Base-by-base conservation (phyloP, 352 stramenopile genomes). In the Elongisporangium prolatum region DNA sequence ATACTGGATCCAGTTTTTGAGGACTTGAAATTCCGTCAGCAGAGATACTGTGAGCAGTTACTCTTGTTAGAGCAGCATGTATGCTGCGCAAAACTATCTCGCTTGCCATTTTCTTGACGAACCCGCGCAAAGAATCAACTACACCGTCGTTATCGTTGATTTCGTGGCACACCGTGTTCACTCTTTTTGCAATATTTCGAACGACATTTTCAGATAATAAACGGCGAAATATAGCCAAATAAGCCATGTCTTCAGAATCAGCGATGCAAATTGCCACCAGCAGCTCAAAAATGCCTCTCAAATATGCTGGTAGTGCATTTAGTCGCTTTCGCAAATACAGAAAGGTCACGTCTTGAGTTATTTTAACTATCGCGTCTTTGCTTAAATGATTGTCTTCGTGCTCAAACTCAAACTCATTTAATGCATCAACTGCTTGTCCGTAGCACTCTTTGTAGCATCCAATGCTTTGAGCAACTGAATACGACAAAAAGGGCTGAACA, bases 251-350 rank as follows among this genome's bases (percentile, higher is more conserved):
- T 28, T 17, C 7, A 6, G 20, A 20, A n/a, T 67, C 61, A 11
- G 50, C 56, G 14, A 54, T n/a, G 24, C 50, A 47, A 21, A 64
- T 21, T 11, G 55, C 61, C 14, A 72, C 49, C n/a, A 57, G 48
- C 11, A 81, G 48, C 48, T 76, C 13, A 50, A 75, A 78, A 5
- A 54, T 59, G 59, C 52, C 50, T 25, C 74, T 64, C 13, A 76
- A 34, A 0, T 62, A 56, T 14, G 59, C 61, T n/a, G 69, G 69
- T 3, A 81, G 52, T 2, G 61, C 64, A 49, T 38, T 60, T 2
- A 81, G 67, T 10, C 72, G 59, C 34, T 68, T 61, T 10, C 53
- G 52, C 5, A 76, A 47, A 20, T 66, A 81, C 16, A 21, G 55
- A 7, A 48, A 11, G 0, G 65, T 68, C 17, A 56, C 65, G 17